phyloP scores from a whole-genome alignment of 208 protist genomes.

The Herpetomonas samuelpessoai region DNA sequence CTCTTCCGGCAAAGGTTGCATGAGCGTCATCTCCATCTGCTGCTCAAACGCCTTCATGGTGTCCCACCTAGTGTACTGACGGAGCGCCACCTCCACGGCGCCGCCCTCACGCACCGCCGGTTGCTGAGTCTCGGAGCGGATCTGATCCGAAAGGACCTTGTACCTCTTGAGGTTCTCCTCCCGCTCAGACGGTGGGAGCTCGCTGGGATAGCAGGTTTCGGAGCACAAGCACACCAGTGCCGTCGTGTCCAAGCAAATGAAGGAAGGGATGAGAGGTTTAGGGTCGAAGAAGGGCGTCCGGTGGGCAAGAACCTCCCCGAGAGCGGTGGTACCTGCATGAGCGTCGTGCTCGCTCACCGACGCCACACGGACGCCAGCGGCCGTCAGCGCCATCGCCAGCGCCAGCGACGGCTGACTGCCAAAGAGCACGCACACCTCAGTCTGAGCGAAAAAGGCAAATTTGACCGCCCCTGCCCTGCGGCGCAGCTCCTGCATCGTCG shows the following conservation, averaged over 20 bases:
- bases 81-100: constrained; percentile 38
- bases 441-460: constrained; percentile 9
- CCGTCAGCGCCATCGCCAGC: constrained; percentile 10
- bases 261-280: constrained; percentile 4
- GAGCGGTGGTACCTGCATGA: too few species aligned
- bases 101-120: constrained; percentile 20
- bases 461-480: background rate
- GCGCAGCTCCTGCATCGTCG: constrained; percentile 1
- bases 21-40: background rate
- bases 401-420: constrained; percentile 10
- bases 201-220: constrained; percentile 45
- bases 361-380: constrained; percentile 12
- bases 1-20: background rate
- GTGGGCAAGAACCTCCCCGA: background rate
- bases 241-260: constrained; percentile 73
- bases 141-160: constrained; percentile 57
- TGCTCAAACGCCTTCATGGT: constrained; percentile 9
- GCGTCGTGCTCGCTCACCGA: too few species aligned
- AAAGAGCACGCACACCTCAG: constrained; percentile 35
- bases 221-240: constrained; percentile 71
- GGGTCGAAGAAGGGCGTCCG: constrained; percentile 14
- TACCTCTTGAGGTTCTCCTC: constrained; percentile 24
- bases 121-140: constrained; percentile 34
- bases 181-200: constrained; percentile 11
- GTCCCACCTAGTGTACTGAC: constrained; percentile 27